Evolutionary conservation across 257 asterid species (phyloP).

Genomic region (Linaria vulgaris): DNA sequence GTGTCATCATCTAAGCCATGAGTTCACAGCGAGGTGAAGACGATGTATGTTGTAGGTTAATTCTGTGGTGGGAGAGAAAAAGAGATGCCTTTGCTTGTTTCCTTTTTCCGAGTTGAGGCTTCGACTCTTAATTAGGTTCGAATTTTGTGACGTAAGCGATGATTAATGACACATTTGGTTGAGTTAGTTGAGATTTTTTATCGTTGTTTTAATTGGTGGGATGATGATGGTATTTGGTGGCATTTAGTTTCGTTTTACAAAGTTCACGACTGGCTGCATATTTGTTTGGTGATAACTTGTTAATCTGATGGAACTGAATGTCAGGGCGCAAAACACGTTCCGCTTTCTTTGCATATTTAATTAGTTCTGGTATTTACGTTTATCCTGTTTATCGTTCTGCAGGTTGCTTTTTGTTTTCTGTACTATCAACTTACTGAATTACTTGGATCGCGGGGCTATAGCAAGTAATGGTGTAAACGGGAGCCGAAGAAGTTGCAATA

Average conservation of each 20-base stretch:
- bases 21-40: too few relatives aligned
- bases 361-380: neutral
- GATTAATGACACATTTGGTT: neutral
- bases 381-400: constrained; percentile 26
- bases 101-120: too few relatives aligned
- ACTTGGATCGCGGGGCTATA: constrained; percentile 84
- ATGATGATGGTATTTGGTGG: neutral
- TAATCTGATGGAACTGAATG: constrained; percentile 14
- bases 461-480: constrained; percentile 95
- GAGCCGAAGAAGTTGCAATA: constrained; percentile 51
- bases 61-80: neutral
- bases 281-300: neutral
- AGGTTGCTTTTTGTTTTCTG: constrained; percentile 71
- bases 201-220: constrained; percentile 1
- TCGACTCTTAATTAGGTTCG: neutral
- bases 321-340: constrained; percentile 1
- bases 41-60: too few relatives aligned
- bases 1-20: too few relatives aligned
- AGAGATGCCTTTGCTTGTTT: too few relatives aligned
- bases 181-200: neutral
- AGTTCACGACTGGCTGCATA: constrained; percentile 10
- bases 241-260: neutral
- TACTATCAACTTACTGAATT: constrained; percentile 66
- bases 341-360: neutral
- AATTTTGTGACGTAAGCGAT: constrained; percentile 15